These are phyloP conservation scores for Phaeotremella fagi DNA, from an alignment of 768 basidiomycete genomes.

Conservation along the genomic window DNA sequence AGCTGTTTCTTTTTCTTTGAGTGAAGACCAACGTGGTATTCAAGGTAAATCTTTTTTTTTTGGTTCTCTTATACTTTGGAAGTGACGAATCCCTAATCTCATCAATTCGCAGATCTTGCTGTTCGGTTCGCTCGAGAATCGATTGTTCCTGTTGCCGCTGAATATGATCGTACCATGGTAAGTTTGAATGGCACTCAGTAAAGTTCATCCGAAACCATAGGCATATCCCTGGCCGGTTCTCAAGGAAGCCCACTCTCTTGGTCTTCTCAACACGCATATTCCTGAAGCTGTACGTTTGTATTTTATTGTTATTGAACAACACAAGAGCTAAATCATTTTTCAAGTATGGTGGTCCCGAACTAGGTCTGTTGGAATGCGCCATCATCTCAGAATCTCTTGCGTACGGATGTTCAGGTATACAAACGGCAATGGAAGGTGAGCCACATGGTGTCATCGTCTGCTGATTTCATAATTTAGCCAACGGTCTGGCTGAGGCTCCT, in stretches of 20 bases:
- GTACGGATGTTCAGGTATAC: constrained; percentile 47
- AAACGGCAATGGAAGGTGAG: constrained; percentile 49
- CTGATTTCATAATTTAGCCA: constrained; percentile 22
- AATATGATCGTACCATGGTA: constrained; percentile 49
- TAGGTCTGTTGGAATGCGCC: constrained; percentile 46
- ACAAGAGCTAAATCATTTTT: neutral
- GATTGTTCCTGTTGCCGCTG: constrained; percentile 48
- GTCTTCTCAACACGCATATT: constrained; percentile 49
- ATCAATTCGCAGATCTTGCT: constrained; percentile 42
- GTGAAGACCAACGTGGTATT: constrained; percentile 48
- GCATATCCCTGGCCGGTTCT: constrained; percentile 49
- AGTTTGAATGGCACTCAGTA: no score
- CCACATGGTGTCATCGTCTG: neutral
- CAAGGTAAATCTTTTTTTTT: constrained; percentile 26
- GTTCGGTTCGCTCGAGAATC: constrained; percentile 34
- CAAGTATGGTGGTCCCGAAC: constrained; percentile 48
- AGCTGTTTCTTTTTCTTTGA: constrained; percentile 43
- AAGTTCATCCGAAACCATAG: constrained; percentile 13
- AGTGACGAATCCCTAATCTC: no score
- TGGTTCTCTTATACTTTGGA: no score
- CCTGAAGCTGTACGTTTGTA: constrained; percentile 42
- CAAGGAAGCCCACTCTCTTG: constrained; percentile 48
- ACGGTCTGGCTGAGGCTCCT: constrained; percentile 48
- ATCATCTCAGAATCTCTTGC: constrained; percentile 48
- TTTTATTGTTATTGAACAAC: neutral